Evolutionary conservation across 2,329 filamentous ascomycete genomes (phyloP).

Genomic region (Claviceps cyperi): DNA sequence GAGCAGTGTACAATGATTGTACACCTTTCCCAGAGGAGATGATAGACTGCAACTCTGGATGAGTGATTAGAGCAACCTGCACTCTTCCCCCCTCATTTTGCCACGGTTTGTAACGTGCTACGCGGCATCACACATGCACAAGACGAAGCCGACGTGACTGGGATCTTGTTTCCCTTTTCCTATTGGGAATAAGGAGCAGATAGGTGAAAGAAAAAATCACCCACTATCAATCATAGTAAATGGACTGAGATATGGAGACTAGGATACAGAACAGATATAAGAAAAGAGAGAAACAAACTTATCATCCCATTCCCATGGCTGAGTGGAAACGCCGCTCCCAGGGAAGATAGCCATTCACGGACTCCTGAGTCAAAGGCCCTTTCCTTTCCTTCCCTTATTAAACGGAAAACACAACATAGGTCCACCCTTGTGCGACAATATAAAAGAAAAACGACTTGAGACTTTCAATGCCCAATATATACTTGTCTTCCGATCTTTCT

Average conservation of each 20-base stretch:
- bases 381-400: neutral
- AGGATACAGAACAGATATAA: neutral
- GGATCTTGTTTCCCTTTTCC: too few species aligned
- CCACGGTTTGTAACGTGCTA: too few species aligned
- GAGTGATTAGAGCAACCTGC: too few species aligned
- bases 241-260: neutral
- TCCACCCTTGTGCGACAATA: neutral
- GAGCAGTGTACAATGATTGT: neutral
- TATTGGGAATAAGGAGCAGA: neutral
- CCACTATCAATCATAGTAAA: neutral
- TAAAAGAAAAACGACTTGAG: neutral
- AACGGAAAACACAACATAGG: neutral
- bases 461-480: neutral
- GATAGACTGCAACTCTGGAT: too few species aligned
- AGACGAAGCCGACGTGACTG: neutral
- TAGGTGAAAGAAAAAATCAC: neutral
- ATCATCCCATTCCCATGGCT: neutral
- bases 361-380: too few species aligned
- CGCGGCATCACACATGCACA: neutral
- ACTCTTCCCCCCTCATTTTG: too few species aligned
- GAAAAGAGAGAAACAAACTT: neutral
- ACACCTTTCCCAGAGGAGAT: neutral
- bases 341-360: neutral
- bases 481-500: neutral
- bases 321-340: constrained; percentile 4